Base-by-base conservation (phyloP, 148 eudicot species). In the Camellia lanceoleosa region DNA sequence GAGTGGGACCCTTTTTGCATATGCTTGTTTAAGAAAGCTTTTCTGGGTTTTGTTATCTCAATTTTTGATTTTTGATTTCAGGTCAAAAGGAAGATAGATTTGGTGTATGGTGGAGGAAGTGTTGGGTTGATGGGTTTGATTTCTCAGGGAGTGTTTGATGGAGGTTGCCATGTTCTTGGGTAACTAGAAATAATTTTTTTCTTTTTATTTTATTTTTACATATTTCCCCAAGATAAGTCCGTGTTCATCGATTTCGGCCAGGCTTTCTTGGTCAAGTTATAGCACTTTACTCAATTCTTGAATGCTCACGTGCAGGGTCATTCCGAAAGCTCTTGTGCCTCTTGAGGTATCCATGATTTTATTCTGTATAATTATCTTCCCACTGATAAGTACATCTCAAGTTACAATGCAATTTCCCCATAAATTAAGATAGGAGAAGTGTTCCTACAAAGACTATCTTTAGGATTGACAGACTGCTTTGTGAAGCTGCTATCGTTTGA, bases 161-260 rank as follows among this genome's bases (percentile, higher is more conserved):
- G 91, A 49, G 93, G 93, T 68, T 91, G 97, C 82, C 88, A 88
- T 91, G 98, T 94, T 81, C 89, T 94, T 83, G 98, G 98, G 98
- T 94, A 90, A 89, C 75, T 80, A 11, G 44, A 68, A 69, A 68
- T 47, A 1, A 43, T 43, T 5, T 55, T 30, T 46, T 62, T 52
- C 38, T 30, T 30, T 30, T 30, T 30, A 30, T 30, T 30, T 30
- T 30, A 30, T 30, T 67, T n/a, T 69, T 46, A 20, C 9, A 70
- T 54, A 44, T 38, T 54, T 51, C 51, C 47, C 58, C 14, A 60
- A 9, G 63, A 49, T 7, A 54, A 79, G 42, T 12, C 20, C 38
- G 38, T 60, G 54, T 75, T 60, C 67, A 16, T 69, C 5, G 15
- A 13, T 77, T 71, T 76, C 8, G 77, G 38, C 38, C 67, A 68